Base-by-base conservation (phyloP, 2,329 filamentous ascomycete species). In the Ascosphaera pollenicola region DNA sequence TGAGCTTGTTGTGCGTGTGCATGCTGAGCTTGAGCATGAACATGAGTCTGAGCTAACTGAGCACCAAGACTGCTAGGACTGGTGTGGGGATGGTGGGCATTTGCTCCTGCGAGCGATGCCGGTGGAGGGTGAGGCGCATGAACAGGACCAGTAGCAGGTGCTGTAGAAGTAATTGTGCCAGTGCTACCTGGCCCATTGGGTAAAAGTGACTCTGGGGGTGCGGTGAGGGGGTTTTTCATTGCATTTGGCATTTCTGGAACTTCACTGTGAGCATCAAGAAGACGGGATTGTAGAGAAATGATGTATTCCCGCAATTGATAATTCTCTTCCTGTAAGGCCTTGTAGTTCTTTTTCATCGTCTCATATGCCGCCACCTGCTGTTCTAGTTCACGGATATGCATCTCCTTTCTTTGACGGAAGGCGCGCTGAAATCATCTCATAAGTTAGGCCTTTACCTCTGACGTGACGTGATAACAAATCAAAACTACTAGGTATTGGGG, bases 381-480 rank as follows among this genome's bases (percentile, higher is more conserved):
- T 59, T 98, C 89, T 5, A 98, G 70, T 56, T 92, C 91, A 64
- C 92, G 92, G 58, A 98, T 98, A 57, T 98, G 94, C 36, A 82
- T 81, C 60, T 98, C 89, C 56, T 98, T 98, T 45, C 89, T 79
- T 61, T 95, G 85, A 34, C 89, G 81, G 61, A 98, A 98, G 34
- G 89, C 89, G 55, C 89, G 75, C 87, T 98, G 50, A 46, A 2
- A 32, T 48, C 47, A 34, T 19, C 32, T 38, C 16, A 41, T 36
- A 32, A 16, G 31, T 39, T 26, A 17, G 15, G 3, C 26, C n/a
- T n/a, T 17, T 18, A 28, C 6, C 10, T 19, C 16, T 37, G 6
- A 18, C 35, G 10, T 39, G 30, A 28, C n/a, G 32, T 19, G 26
- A 16, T 17, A 18, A 31, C 7, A 35, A 31, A 21, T 13, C 18